Percentiles rank a stretch among this genome's conserved stretches.
phyloP scores from a whole-genome alignment of 257 asterid species.

The Ehretia macrophylla region DNA sequence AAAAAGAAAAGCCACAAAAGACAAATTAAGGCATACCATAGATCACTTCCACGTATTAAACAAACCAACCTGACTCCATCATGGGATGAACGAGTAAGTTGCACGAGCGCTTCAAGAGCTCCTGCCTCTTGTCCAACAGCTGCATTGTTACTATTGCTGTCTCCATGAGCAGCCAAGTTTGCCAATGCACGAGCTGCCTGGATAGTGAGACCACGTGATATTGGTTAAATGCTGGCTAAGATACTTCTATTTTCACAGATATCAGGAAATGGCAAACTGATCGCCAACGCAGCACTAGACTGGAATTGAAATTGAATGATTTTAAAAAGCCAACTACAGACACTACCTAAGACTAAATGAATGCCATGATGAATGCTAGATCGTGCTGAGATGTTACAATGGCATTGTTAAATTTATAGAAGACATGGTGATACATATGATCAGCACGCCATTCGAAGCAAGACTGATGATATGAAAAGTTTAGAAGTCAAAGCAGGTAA shows the following conservation, averaged over 20 bases:
- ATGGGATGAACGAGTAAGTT: conserved; percentile 63
- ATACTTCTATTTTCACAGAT: conserved; percentile 1
- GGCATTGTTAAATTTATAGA: too few relatives aligned
- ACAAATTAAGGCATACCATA: neutral
- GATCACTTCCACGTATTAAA: neutral
- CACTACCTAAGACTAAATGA: too few relatives aligned
- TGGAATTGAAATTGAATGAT: too few relatives aligned
- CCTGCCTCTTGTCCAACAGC: conserved; percentile 81
- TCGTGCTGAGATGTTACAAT: too few relatives aligned
- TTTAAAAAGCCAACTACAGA: too few relatives aligned
- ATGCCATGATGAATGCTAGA: too few relatives aligned
- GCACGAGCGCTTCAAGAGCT: conserved; percentile 85
- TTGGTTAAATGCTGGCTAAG: neutral
- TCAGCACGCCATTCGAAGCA: too few relatives aligned
- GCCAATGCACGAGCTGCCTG: conserved; percentile 92
- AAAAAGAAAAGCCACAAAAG: neutral
- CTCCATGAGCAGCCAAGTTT: conserved; percentile 88
- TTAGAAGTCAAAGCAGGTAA: too few relatives aligned
- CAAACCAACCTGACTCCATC: conserved; percentile 72
- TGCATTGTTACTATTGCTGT: conserved; percentile 73
- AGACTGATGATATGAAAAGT: too few relatives aligned
- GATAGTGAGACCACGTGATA: conserved; percentile 11
- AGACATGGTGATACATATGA: too few relatives aligned
- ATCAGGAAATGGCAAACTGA: neutral
- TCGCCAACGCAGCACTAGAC: too few relatives aligned